phyloP scores from a whole-genome alignment of 352 stramenopile genomes.

The Globisporangium canariense region DNA sequence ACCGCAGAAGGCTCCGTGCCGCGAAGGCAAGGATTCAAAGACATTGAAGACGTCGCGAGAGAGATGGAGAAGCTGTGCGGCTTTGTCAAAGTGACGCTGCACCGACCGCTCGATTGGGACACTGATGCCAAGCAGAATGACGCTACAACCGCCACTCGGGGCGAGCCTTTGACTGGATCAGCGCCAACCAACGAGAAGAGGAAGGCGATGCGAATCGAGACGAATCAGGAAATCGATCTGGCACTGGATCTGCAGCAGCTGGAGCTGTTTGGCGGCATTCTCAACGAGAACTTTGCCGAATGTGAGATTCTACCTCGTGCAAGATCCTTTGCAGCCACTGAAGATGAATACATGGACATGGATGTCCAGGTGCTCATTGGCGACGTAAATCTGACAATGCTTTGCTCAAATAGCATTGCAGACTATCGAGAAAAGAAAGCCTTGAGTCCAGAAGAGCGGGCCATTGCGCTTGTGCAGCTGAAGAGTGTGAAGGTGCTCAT shows the following conservation, averaged over 20 bases:
- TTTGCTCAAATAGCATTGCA: slow-evolving; percentile 16
- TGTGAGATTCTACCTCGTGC: slow-evolving; percentile 13
- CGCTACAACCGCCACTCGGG: not conserved
- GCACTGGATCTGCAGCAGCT: slow-evolving; percentile 58
- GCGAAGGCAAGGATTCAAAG: slow-evolving; percentile 14
- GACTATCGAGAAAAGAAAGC: slow-evolving; percentile 17
- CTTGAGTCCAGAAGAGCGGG: slow-evolving; percentile 21
- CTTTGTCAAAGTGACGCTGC: slow-evolving; percentile 33
- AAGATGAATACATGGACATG: slow-evolving; percentile 43
- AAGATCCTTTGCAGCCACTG: slow-evolving; percentile 2
- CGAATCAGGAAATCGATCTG: slow-evolving; percentile 25
- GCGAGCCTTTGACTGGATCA: not conserved
- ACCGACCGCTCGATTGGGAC: slow-evolving; percentile 35
- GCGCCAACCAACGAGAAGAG: not conserved
- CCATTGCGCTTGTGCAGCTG: slow-evolving; percentile 41
- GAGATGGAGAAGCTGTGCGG: slow-evolving; percentile 56
- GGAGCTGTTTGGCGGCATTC: slow-evolving; percentile 54
- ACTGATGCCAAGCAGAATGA: not conserved
- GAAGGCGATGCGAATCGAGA: slow-evolving; percentile 7
- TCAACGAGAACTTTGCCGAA: slow-evolving; percentile 56
- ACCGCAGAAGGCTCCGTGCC: not conserved
- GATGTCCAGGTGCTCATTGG: slow-evolving; percentile 46
- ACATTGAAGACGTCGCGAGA: slow-evolving; percentile 47
- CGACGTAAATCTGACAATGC: slow-evolving; percentile 36
- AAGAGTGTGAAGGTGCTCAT: slow-evolving; percentile 36